Evolutionary conservation across 179 eudicot species (phyloP), one percentile per base, ranked within the genome.

Genomic region (Dionaea muscipula): DNA sequence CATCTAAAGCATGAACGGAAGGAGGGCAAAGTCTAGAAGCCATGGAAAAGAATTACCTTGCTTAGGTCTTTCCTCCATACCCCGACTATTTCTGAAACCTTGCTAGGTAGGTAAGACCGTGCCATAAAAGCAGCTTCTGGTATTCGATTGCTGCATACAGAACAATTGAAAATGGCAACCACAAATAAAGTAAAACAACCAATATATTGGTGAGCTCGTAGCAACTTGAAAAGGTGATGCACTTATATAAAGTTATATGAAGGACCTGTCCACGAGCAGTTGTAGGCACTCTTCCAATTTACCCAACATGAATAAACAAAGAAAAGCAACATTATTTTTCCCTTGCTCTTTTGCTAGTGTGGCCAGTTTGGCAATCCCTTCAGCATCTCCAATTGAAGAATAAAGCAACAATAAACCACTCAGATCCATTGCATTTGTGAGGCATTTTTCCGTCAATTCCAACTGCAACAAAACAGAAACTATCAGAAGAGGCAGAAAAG

Each of bases 111-210:
- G 67, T 87, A 91, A 62, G 98, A 91, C 53, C 95, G 78, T 28
- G 95, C 98, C 95, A 91, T 87, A 68, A 91, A 66, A 78, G 95
- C 95, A 77, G 98, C 98, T 67, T 91, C 98, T n/a, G 95, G 95
- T 66, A 91, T 91, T 68, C 98, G 86, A 66, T 87, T 86, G 81
- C 95, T 91, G 91, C 70, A 67, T 51, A 44, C 16, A 68, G 47
- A 55, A 54, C 13, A 47, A 4, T 66, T 67, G 58, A 63, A 61
- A 64, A 24, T 31, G 47, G 16, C 62, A 68, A 60, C 53, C n/a
- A n/a, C n/a, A n/a, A n/a, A n/a, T n/a, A n/a, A n/a, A n/a, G n/a
- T n/a, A n/a, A n/a, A n/a, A n/a, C n/a, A n/a, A n/a, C n/a, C n/a
- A n/a, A n/a, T n/a, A n/a, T n/a, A n/a, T n/a, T n/a, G n/a, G n/a